Evolutionary conservation across 2,329 filamentous ascomycete genomes (phyloP).

Genomic region (Pseudophaeomoniella oleicola): DNA sequence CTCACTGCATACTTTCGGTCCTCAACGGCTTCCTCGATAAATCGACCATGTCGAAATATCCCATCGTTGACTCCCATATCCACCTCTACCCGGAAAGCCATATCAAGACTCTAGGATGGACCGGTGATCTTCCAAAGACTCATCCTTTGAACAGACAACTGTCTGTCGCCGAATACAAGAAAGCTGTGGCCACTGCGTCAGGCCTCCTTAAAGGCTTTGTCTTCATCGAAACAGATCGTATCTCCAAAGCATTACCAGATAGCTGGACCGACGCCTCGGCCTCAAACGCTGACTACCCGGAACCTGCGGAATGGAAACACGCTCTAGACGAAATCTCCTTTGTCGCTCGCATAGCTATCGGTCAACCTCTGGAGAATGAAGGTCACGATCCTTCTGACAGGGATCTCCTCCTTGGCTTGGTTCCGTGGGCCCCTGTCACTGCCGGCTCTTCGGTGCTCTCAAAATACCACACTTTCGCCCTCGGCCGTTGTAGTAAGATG

Average conservation of each 20-base stretch:
- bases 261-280: neutral
- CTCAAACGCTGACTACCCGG: constrained; percentile 26
- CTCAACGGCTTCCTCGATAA: neutral
- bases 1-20: too few relatives aligned
- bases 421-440: constrained; percentile 77
- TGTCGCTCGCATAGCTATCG: constrained; percentile 50
- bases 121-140: constrained; percentile 32
- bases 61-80: constrained; percentile 77
- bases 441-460: constrained; percentile 45
- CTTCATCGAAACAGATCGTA: constrained; percentile 71
- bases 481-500: neutral
- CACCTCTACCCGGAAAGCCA: constrained; percentile 69
- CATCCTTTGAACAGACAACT: constrained; percentile 48
- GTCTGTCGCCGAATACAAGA: constrained; percentile 49
- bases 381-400: constrained; percentile 40
- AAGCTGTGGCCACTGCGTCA: constrained; percentile 19
- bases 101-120: constrained; percentile 53
- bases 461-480: constrained; percentile 39
- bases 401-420: constrained; percentile 49
- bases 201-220: constrained; percentile 52
- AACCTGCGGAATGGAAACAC: constrained; percentile 44
- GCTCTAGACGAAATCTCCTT: constrained; percentile 61
- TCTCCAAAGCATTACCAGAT: constrained; percentile 29
- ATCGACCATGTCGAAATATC: neutral
- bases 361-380: constrained; percentile 40